A percentile compares a stretch with the other conserved stretches of the same genome.
Evolutionary conservation across 2,329 filamentous ascomycete species (phyloP).

Genomic region (Pyricularia grisea): DNA sequence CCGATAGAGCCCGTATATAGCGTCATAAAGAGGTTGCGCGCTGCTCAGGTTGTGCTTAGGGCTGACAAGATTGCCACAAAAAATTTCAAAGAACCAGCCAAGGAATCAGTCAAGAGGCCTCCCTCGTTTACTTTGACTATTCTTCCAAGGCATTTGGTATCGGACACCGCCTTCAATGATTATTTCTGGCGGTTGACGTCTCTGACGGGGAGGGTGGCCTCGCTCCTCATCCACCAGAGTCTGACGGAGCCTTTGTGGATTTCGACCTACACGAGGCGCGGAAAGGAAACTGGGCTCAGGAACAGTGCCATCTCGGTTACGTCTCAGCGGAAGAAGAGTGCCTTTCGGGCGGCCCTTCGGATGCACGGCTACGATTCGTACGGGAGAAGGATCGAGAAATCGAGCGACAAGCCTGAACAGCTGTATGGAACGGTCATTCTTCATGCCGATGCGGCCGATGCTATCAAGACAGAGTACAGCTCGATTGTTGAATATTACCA

Average conservation of each 20-base stretch:
- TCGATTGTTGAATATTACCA: neutral
- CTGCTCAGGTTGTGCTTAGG: neutral
- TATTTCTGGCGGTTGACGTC: neutral
- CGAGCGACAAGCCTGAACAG: neutral
- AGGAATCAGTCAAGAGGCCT: neutral
- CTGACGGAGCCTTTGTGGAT: slow-evolving; percentile 1
- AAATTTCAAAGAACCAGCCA: neutral
- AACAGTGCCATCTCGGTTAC: neutral
- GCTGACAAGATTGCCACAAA: too few relatives aligned
- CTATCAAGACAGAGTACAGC: neutral
- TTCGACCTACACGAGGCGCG: neutral
- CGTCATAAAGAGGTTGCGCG: neutral
- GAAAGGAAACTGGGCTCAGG: neutral
- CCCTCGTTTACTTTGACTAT: neutral
- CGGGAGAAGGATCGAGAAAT: slow-evolving; percentile 7
- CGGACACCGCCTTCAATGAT: neutral
- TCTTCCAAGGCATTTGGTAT: neutral
- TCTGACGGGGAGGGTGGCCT: neutral
- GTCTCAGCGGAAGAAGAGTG: slow-evolving; percentile 8
- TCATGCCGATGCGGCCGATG: neutral
- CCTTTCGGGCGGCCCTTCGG: slow-evolving; percentile 13
- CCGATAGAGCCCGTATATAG: neutral
- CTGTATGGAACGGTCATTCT: neutral
- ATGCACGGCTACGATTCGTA: slow-evolving; percentile 13
- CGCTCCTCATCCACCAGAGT: neutral